Conservation (phyloP, 345 rosid species). For the Euphorbia peplus region DNA sequence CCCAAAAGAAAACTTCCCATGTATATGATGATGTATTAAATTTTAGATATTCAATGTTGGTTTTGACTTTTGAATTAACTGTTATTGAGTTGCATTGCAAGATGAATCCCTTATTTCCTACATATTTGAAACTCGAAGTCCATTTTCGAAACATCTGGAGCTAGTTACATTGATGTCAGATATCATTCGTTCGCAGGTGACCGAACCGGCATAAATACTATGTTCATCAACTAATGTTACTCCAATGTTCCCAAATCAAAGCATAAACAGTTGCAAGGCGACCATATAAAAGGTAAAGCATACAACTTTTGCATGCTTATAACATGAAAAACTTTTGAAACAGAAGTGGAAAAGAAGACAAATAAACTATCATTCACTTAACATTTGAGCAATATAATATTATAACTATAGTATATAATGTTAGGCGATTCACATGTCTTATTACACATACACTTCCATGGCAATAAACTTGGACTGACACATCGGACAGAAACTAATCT, state of each 20-base stretch:
- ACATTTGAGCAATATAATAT: conserved; percentile 18
- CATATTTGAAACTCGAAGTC: no score
- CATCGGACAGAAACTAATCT: conserved; percentile 77
- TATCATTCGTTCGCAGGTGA: no score
- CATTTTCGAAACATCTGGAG: no score
- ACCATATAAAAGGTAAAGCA: not conserved
- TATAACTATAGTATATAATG: conserved; percentile 20
- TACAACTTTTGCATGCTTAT: not conserved
- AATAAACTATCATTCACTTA: conserved; percentile 12
- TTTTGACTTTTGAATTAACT: no score
- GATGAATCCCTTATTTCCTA: no score
- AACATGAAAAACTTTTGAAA: not conserved
- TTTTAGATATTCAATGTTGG: no score
- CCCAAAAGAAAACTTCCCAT: not conserved
- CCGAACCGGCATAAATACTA: no score
- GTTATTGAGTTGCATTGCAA: no score
- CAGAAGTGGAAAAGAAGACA: not conserved
- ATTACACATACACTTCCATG: conserved; percentile 79
- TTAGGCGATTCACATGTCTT: conserved; percentile 16
- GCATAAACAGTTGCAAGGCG: not conserved
- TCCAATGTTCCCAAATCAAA: not conserved
- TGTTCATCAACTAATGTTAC: no score
- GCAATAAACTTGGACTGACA: conserved; percentile 76
- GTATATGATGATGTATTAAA: not conserved
- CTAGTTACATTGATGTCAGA: no score